Conservation (phyloP, 805 yeast genomes). For the Candida pini region DNA sequence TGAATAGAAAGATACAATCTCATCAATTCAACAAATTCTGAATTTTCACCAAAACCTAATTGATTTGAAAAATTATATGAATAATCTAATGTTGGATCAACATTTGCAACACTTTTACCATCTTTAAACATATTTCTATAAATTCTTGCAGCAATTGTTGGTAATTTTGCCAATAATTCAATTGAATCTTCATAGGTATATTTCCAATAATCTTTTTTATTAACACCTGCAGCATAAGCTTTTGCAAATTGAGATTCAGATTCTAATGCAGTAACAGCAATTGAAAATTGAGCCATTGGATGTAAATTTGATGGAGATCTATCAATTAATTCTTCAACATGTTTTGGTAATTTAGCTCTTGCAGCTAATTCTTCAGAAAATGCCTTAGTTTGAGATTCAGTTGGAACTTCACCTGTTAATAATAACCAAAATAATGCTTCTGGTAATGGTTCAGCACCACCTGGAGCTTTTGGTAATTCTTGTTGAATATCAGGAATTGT, state of each 20-base stretch:
- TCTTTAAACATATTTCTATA: conserved; percentile 82
- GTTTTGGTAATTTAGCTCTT: conserved; percentile 71
- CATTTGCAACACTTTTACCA: conserved; percentile 56
- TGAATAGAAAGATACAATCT: conserved; percentile 78
- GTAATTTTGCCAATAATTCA: conserved; percentile 76
- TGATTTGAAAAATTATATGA: conserved; percentile 56
- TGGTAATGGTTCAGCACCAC: conserved; percentile 61
- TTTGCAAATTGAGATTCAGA: conserved; percentile 78
- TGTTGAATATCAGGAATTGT: conserved; percentile 76
- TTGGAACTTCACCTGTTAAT: conserved; percentile 79
- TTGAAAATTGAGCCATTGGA: conserved; percentile 88
- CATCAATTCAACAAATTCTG: conserved; percentile 72
- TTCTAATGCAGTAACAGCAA: conserved; percentile 77
- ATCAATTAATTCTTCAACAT: conserved; percentile 68
- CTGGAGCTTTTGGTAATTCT: conserved; percentile 70
- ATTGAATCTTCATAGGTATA: conserved; percentile 77
- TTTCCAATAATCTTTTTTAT: conserved; percentile 80
- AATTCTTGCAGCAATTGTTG: conserved; percentile 75
- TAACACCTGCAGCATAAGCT: conserved; percentile 79
- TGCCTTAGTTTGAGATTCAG: conserved; percentile 62
- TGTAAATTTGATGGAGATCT: conserved; percentile 70
- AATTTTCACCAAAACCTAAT: conserved; percentile 54
- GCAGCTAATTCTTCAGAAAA: conserved; percentile 75
- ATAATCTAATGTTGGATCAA: conserved; percentile 55
- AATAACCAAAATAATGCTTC: conserved; percentile 81